These are phyloP conservation scores for Aspergillus floridensis DNA, from an alignment of 2,329 filamentous ascomycete genomes.

Conservation along the genomic window DNA sequence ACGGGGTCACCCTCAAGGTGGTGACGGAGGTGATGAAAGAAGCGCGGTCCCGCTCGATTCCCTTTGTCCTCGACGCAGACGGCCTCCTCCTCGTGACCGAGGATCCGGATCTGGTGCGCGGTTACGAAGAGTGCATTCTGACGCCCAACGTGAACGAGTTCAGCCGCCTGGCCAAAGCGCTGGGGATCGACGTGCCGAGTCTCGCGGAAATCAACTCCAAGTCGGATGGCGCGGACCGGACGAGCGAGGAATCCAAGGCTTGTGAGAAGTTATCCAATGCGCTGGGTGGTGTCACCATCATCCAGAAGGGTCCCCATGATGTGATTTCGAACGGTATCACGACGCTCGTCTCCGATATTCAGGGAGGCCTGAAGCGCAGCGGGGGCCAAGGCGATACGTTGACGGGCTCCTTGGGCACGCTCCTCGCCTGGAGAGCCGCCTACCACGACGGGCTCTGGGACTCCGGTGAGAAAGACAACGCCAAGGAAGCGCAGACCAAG, in stretches of 20 bases:
- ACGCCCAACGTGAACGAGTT: slow-evolving; percentile 97
- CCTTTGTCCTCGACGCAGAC: slow-evolving; percentile 89
- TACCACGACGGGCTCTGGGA: slow-evolving; percentile 84
- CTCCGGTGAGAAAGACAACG: slow-evolving; percentile 31
- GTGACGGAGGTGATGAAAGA: slow-evolving; percentile 75
- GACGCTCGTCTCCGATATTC: slow-evolving; percentile 72
- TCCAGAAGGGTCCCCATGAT: slow-evolving; percentile 84
- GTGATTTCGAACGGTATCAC: slow-evolving; percentile 75
- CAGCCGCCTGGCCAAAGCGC: slow-evolving; percentile 70
- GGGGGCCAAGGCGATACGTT: slow-evolving; percentile 95
- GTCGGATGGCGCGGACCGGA: slow-evolving; percentile 39
- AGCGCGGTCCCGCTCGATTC: slow-evolving; percentile 67
- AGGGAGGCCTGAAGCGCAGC: slow-evolving; percentile 82
- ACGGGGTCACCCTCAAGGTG: slow-evolving; percentile 84
- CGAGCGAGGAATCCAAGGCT: slow-evolving; percentile 55
- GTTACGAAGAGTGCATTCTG: slow-evolving; percentile 79
- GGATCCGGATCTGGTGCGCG: slow-evolving; percentile 71
- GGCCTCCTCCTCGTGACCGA: slow-evolving; percentile 75
- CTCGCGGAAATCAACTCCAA: slow-evolving; percentile 38
- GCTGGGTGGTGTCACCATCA: slow-evolving; percentile 82
- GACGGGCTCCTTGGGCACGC: slow-evolving; percentile 82
- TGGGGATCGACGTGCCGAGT: slow-evolving; percentile 61
- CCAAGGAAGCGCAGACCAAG: slow-evolving; percentile 34
- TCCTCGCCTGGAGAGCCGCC: slow-evolving; percentile 82
- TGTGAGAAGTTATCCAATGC: slow-evolving; percentile 69